These are phyloP conservation scores for Suillus lakei DNA, from an alignment of 768 basidiomycete species.

Conservation along the genomic window DNA sequence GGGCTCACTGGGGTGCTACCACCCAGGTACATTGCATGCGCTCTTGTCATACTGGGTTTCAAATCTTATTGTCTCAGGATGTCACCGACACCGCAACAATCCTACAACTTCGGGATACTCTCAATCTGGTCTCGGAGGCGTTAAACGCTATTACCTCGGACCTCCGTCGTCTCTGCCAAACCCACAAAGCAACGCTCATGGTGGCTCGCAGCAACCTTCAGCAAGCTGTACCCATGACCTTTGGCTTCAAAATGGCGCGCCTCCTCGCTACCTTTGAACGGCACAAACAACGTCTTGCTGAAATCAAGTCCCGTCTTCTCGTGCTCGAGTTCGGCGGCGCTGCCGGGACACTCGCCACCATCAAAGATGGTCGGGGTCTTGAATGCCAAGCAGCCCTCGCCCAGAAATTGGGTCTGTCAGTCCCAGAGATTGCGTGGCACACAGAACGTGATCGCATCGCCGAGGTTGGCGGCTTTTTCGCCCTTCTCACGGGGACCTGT, in stretches of 20 bases:
- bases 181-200: conserved; percentile 46
- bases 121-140: conserved; percentile 35
- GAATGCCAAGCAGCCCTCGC: conserved; percentile 30
- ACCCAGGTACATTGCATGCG: conserved; percentile 42
- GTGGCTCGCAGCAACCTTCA: conserved; percentile 52
- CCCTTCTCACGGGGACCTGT: conserved; percentile 49
- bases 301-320: conserved; percentile 43
- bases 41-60: conserved; percentile 6
- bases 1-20: conserved; percentile 53
- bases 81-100: conserved; percentile 53
- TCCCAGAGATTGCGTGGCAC: conserved; percentile 39
- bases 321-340: conserved; percentile 52
- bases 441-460: conserved; percentile 51
- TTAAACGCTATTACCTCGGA: conserved; percentile 34
- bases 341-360: conserved; percentile 49
- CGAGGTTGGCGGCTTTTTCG: conserved; percentile 48
- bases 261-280: conserved; percentile 48
- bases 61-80: conserved; percentile 36
- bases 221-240: conserved; percentile 52
- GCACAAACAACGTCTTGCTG: conserved; percentile 40
- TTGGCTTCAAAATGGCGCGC: conserved; percentile 52
- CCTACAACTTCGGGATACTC: conserved; percentile 46
- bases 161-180: conserved; percentile 34
- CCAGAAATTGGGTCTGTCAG: conserved; percentile 20
- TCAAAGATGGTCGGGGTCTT: conserved; percentile 40